Evolutionary conservation across 805 yeast species (phyloP), one percentile per base, ranked within the genome.

Genomic region (Starmera caribaea): DNA sequence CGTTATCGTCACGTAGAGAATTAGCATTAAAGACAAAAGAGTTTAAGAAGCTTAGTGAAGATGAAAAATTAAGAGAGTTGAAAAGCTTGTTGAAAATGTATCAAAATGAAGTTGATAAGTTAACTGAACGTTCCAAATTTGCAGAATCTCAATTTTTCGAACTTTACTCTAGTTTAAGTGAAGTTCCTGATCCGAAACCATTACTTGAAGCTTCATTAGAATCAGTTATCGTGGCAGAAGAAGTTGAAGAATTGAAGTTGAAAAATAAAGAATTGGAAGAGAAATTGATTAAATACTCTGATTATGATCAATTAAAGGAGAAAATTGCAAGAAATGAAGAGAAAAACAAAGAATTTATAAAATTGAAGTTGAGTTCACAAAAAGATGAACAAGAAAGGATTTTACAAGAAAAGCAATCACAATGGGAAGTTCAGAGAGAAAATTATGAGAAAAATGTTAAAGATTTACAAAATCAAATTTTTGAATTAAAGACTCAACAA

Each of bases 131-230:
- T 45, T 78, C 85, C 40, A 86, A 89, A 54, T 66, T 59, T 35
- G 76, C 84, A 1, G 97, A 92, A 53, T 66, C 71, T 31, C 69
- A 78, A 27, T 81, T 92, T 52, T 74, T 88, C 55, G 76, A 79
- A 15, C 67, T 85, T 16, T 90, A 90, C 63, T 67, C 85, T 41
- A 67, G 76, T 13, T 63, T 90, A 5, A 85, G 88, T 5, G 96
- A 89, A 57, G 89, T 94, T 0, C 97, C 97, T 0, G 97, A 90
- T 62, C 97, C 97, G 1, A 75, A 72, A 45, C 94, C 95, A 5
- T 59, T 89, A 33, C 62, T 90, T 42, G 83, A 82, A 49, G 71
- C 77, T 31, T 75, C 89, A 1, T 55, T 83, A 24, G 85, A 79
- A 37, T 73, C 85, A 5, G 74, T 81, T 8, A 58, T 70, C 4